A percentile compares a stretch with the other conserved stretches of the same genome.
phyloP scores from a whole-genome alignment of 78 protist genomes.

The Anaeramoeba flamelloides region DNA sequence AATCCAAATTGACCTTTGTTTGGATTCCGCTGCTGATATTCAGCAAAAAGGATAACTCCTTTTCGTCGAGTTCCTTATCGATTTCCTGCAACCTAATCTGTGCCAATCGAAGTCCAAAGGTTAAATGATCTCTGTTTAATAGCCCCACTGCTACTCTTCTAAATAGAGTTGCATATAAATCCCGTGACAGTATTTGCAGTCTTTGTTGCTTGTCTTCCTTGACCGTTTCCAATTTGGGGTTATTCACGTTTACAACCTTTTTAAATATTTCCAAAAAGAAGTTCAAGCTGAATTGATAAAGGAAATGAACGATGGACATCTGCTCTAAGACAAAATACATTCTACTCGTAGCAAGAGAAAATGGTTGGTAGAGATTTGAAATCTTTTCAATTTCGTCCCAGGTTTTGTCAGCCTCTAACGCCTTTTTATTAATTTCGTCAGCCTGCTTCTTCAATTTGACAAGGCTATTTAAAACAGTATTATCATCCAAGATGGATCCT shows the following conservation, averaged over 20 bases:
- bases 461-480: conserved; percentile 51
- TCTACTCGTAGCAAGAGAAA: conserved; percentile 41
- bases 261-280: conserved; percentile 63
- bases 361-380: conserved; percentile 35
- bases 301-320: conserved; percentile 44
- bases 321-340: conserved; percentile 65
- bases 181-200: conserved; percentile 21
- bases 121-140: conserved; percentile 44
- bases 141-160: conserved; percentile 36
- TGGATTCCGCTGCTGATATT: background rate
- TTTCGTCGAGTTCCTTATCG: conserved; percentile 17
- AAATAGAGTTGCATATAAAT: conserved; percentile 20
- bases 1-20: background rate
- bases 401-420: conserved; percentile 46
- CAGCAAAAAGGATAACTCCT: conserved; percentile 31
- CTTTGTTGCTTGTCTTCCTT: conserved; percentile 40
- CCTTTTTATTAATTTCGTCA: conserved; percentile 40
- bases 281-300: conserved; percentile 69
- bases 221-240: too few relatives aligned
- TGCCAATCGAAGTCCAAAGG: conserved; percentile 63
- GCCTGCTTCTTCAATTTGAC: conserved; percentile 54
- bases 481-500: conserved; percentile 77
- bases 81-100: conserved; percentile 17
- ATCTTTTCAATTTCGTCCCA: conserved; percentile 48
- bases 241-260: too few relatives aligned